Conservation (phyloP, 345 rosid genomes). For the Murraya paniculata region DNA sequence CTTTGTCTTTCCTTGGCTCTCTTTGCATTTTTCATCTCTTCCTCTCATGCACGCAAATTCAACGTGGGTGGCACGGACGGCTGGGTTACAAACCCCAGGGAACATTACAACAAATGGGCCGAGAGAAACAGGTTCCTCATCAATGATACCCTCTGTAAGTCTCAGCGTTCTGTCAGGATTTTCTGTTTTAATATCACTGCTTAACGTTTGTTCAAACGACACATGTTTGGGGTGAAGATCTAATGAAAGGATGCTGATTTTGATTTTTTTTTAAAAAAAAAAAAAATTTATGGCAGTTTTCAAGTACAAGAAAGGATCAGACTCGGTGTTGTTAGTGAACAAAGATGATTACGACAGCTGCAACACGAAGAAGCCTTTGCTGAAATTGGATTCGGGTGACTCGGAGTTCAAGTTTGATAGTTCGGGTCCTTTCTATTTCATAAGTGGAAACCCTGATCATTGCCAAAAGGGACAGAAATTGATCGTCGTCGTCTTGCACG, state of each 20-base stretch:
- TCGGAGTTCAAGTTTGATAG: constrained; percentile 32
- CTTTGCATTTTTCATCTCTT: constrained; percentile 19
- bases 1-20: constrained; percentile 25
- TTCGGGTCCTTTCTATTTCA: constrained; percentile 59
- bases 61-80: constrained; percentile 63
- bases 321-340: constrained; percentile 56
- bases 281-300: constrained; percentile 36
- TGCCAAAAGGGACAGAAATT: constrained; percentile 62
- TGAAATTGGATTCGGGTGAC: constrained; percentile 30
- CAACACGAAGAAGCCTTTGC: constrained; percentile 33
- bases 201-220: background rate
- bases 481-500: constrained; percentile 41
- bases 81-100: constrained; percentile 49
- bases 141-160: constrained; percentile 62
- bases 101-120: constrained; percentile 55
- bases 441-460: constrained; percentile 49
- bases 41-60: constrained; percentile 36
- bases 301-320: constrained; percentile 45
- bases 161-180: background rate
- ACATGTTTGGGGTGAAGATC: background rate
- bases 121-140: constrained; percentile 48
- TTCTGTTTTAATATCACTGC: background rate
- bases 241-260: background rate
- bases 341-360: constrained; percentile 55
- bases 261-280: background rate